phyloP scores from a whole-genome alignment of 2,329 filamentous ascomycete genomes.

The Colletotrichum somersetense region DNA sequence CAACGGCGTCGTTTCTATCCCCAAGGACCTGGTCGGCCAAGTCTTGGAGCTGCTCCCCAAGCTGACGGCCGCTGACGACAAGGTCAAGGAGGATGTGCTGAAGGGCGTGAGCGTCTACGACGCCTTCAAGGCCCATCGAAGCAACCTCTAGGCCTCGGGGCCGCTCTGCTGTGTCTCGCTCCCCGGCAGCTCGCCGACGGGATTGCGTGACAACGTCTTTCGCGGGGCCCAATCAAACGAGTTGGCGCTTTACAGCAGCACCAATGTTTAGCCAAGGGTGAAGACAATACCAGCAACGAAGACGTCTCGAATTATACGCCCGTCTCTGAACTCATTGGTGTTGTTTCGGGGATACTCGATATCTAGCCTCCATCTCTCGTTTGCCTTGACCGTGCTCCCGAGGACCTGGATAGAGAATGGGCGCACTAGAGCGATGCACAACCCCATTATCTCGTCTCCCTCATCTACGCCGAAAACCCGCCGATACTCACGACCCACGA shows the following conservation, averaged over 20 bases:
- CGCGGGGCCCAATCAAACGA: neutral
- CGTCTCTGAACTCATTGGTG: too few species aligned
- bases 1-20: constrained; percentile 79
- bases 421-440: neutral
- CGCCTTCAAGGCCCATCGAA: constrained; percentile 72
- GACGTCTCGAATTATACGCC: neutral
- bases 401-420: constrained; percentile 4
- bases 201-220: neutral
- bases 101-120: constrained; percentile 73
- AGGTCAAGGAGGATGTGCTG: constrained; percentile 74
- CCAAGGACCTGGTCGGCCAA: constrained; percentile 68
- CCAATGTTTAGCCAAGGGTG: neutral
- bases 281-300: neutral
- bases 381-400: neutral
- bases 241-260: neutral
- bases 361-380: neutral
- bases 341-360: neutral
- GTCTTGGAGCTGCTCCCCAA: constrained; percentile 72
- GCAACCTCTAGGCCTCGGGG: constrained; percentile 47
- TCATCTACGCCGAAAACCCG: neutral
- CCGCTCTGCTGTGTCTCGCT: neutral
- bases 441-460: constrained; percentile 7
- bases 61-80: constrained; percentile 65
- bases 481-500: neutral
- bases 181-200: neutral